Evolutionary conservation across 2,329 filamentous ascomycete genomes (phyloP), one percentile per base, ranked within the genome.

Genomic region (Aspergillus eucalypticola): DNA sequence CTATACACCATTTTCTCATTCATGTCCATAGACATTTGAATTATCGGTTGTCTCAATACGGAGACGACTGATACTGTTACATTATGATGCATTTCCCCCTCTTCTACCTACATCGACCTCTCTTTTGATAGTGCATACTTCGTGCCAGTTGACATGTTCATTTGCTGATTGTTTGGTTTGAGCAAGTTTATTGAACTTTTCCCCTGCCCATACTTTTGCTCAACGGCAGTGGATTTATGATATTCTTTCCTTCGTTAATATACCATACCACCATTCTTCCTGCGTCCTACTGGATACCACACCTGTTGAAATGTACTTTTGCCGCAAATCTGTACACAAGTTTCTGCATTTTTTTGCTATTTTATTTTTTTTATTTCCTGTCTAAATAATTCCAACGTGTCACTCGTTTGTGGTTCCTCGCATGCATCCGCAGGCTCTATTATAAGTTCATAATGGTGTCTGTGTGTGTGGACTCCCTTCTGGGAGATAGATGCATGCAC

Each of bases 241-340:
- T 52, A 38, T 56, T 56, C 50, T 39, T 46, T 46, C 35, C 32
- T 58, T 55, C 41, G 13, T 55, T 57, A 41, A 21, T 27, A 49
- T 29, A 35, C 48, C 38, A 53, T 39, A 44, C 13, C 41, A 46
- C 44, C 44, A 54, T 50, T 50, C 46, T 42, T 54, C 48, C 42
- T 56, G 50, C 53, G 55, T 59, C 57, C 60, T 46, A 54, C 48
- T 60, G 61, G 64, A 66, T 66, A 67, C 63, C 66, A 65, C 56
- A 63, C 56, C 51, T 54, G 39, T 58, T 60, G 53, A 56, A 57
- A 48, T 54, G 27, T 58, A 44, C 42, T 32, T 41, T 46, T 60
- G 53, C 49, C 54, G 48, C 54, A 42, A 57, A 52, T 55, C 39
- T 62, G 48, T 66, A 62, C 62, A 67, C 56, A 64, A 60, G 57